A percentile compares a stretch with the other conserved stretches of the same genome.
These are phyloP conservation scores for Trichosporon sp. DNA, from an alignment of 1,284 basidiomycete genomes.

Conservation along the genomic window DNA sequence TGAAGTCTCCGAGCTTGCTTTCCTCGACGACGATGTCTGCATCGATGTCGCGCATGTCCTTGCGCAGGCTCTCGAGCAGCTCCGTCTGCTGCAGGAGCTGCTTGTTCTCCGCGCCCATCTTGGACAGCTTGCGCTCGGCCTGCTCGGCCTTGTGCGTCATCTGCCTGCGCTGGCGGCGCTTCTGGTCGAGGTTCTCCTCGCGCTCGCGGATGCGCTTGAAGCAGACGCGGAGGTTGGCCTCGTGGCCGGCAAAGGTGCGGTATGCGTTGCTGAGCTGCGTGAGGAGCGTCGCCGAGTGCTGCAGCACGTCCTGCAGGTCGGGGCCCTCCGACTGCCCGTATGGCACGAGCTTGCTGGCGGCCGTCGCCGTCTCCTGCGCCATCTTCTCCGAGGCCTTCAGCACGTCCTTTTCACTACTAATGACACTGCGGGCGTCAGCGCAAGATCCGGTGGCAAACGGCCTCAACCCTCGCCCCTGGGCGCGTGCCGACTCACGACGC, in stretches of 20 bases:
- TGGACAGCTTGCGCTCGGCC: constrained; percentile 84
- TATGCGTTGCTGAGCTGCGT: constrained; percentile 67
- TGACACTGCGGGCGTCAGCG: constrained; percentile 58
- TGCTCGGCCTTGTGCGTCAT: constrained; percentile 70
- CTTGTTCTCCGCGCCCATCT: constrained; percentile 90
- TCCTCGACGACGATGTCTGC: constrained; percentile 80
- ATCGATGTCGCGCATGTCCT: constrained; percentile 74
- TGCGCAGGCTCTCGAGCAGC: constrained; percentile 64
- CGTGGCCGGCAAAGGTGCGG: constrained; percentile 67
- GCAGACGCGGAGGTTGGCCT: constrained; percentile 63
- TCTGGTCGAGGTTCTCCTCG: constrained; percentile 76
- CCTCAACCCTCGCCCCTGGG: not conserved
- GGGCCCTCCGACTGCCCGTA: constrained; percentile 86
- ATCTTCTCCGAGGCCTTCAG: constrained; percentile 60
- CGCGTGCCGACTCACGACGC: not conserved
- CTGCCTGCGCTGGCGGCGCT: constrained; percentile 65
- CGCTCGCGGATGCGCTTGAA: constrained; percentile 63
- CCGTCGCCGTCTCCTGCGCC: constrained; percentile 65
- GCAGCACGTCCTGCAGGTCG: constrained; percentile 71
- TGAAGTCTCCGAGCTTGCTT: constrained; percentile 76
- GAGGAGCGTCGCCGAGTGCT: constrained; percentile 66
- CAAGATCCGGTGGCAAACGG: not conserved
- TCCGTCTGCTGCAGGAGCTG: constrained; percentile 72
- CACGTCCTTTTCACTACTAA: constrained; percentile 80
- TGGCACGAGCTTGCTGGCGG: constrained; percentile 66